Conservation (phyloP, 495 filamentous ascomycete genomes). For the Aspergillus panamensis region DNA sequence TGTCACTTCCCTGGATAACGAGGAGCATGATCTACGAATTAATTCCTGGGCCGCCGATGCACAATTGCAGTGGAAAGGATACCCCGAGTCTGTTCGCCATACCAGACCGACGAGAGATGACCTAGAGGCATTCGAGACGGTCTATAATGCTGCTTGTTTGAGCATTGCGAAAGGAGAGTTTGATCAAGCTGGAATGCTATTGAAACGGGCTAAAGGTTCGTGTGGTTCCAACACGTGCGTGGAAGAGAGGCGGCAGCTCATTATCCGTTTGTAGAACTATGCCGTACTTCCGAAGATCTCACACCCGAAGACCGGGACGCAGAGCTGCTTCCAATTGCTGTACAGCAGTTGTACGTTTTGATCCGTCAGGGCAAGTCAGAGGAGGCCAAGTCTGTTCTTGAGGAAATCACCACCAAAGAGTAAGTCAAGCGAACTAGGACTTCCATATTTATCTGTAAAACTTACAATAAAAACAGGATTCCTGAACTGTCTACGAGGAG, state of each 20-base stretch:
- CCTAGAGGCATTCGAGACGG: slow-evolving; percentile 86
- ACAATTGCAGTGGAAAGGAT: slow-evolving; percentile 80
- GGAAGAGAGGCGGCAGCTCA: slow-evolving; percentile 12
- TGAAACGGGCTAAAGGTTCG: slow-evolving; percentile 74
- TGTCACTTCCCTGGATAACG: slow-evolving; percentile 49
- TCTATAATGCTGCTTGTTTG: slow-evolving; percentile 88
- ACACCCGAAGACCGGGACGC: slow-evolving; percentile 75
- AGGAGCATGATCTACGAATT: slow-evolving; percentile 83
- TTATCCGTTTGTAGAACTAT: slow-evolving; percentile 57
- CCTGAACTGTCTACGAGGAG: slow-evolving; percentile 71
- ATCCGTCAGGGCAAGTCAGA: slow-evolving; percentile 66
- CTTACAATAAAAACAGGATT: slow-evolving; percentile 49
- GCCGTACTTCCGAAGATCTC: slow-evolving; percentile 78
- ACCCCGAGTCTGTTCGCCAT: slow-evolving; percentile 47
- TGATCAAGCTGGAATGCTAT: slow-evolving; percentile 66
- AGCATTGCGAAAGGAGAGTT: slow-evolving; percentile 79
- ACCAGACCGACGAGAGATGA: slow-evolving; percentile 68
- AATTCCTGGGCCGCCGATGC: slow-evolving; percentile 77
- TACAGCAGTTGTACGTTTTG: slow-evolving; percentile 82
- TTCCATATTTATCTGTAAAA: slow-evolving; percentile 20
- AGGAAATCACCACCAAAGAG: slow-evolving; percentile 60
- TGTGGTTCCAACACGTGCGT: neutral
- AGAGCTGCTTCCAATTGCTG: slow-evolving; percentile 79
- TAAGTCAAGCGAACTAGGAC: slow-evolving; percentile 34
- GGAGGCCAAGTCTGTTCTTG: slow-evolving; percentile 66